Evolutionary conservation across 768 basidiomycete species (phyloP).

Genomic region (Calocera viscosa): DNA sequence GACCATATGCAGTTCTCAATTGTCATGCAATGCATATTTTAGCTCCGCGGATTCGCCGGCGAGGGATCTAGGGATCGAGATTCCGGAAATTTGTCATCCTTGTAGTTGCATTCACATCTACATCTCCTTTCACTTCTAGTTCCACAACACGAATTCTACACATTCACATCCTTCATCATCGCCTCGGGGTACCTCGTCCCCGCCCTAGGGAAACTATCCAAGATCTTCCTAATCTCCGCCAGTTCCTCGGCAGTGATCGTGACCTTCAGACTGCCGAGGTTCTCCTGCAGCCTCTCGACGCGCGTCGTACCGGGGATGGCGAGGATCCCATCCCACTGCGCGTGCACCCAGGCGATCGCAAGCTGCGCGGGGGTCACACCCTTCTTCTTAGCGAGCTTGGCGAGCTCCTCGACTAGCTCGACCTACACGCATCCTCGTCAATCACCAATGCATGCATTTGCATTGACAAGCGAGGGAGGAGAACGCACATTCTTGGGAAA

Average conservation of each 20-base stretch:
- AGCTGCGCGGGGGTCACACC: constrained; percentile 30
- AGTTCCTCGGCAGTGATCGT: constrained; percentile 33
- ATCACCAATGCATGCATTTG: too few species aligned
- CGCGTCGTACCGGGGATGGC: constrained; percentile 26
- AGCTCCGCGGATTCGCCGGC: not conserved
- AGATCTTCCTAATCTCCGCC: constrained; percentile 30
- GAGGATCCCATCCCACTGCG: constrained; percentile 21
- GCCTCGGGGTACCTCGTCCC: constrained; percentile 7
- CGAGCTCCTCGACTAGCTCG: constrained; percentile 16
- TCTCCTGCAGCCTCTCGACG: constrained; percentile 35
- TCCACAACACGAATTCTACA: not conserved
- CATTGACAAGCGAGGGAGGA: too few species aligned
- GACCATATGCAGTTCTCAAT: not conserved
- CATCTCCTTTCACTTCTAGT: too few species aligned
- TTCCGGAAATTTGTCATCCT: too few species aligned
- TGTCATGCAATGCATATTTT: not conserved
- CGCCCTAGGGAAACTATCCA: constrained; percentile 19
- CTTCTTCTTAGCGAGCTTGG: constrained; percentile 27
- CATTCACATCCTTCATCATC: not conserved
- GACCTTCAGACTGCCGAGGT: constrained; percentile 34
- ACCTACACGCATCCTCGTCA: constrained; percentile 2
- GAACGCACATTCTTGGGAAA: constrained; percentile 14
- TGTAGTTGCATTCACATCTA: too few species aligned
- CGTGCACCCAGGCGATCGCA: constrained; percentile 30
- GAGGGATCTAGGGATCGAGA: not conserved